A percentile compares a stretch with the other conserved stretches of the same genome.
Evolutionary conservation across 805 yeast genomes (phyloP).

Genomic region (Kluyveromyces lactis): DNA sequence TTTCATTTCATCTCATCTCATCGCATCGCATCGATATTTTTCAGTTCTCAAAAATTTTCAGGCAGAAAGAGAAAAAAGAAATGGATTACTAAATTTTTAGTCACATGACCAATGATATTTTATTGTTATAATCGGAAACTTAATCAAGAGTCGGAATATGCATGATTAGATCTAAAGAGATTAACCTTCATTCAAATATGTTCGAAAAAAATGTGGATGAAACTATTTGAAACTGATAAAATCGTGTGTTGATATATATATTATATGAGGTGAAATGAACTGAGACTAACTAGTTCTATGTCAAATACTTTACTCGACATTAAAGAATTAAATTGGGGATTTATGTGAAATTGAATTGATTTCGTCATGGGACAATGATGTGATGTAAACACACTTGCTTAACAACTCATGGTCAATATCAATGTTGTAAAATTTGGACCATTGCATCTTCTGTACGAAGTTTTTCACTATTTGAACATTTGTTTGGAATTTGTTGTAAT

Average conservation of each 20-base stretch:
- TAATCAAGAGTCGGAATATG: too few relatives aligned
- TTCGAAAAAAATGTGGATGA: too few relatives aligned
- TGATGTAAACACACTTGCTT: slow-evolving; percentile 77
- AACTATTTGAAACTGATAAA: too few relatives aligned
- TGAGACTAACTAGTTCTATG: neutral
- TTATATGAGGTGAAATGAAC: too few relatives aligned
- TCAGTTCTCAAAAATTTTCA: slow-evolving; percentile 9
- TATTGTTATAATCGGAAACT: too few relatives aligned
- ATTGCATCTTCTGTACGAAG: slow-evolving; percentile 72
- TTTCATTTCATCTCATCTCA: slow-evolving; percentile 18
- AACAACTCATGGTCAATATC: slow-evolving; percentile 52
- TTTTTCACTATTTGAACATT: slow-evolving; percentile 71
- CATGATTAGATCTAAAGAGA: too few relatives aligned
- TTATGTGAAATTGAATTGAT: slow-evolving; percentile 29
- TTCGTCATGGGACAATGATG: slow-evolving; percentile 65
- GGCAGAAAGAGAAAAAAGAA: slow-evolving; percentile 3
- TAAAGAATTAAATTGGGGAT: neutral
- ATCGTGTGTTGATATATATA: too few relatives aligned
- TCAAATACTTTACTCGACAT: neutral
- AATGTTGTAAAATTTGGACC: slow-evolving; percentile 64
- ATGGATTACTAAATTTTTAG: too few relatives aligned
- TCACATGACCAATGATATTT: too few relatives aligned
- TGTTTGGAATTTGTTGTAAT: slow-evolving; percentile 69
- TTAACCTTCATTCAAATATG: too few relatives aligned
- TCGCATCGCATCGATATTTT: slow-evolving; percentile 15